A percentile compares a stretch with the other conserved stretches of the same genome.
Conservation (phyloP, 2,329 filamentous ascomycete species). For the Clonostachys solani region DNA sequence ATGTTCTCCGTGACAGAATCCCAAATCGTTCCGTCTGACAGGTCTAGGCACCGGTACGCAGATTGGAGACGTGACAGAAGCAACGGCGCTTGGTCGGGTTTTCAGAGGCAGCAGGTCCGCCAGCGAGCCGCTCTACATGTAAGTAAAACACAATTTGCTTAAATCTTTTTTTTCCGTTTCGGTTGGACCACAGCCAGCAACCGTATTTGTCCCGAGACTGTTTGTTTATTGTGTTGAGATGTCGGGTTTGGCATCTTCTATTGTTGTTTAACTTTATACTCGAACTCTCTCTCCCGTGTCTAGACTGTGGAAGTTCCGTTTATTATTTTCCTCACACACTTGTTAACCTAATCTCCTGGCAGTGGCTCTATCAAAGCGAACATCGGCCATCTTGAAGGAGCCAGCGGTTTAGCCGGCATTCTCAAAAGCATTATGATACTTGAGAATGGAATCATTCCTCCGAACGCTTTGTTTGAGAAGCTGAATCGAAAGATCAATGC, state of each 20-base stretch:
- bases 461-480: slow-evolving; percentile 36
- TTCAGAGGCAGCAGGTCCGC: slow-evolving; percentile 2
- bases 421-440: slow-evolving; percentile 32
- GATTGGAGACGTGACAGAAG: slow-evolving; percentile 35
- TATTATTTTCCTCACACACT: slow-evolving; percentile 1
- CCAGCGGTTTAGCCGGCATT: slow-evolving; percentile 7
- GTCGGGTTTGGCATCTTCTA: too few species aligned
- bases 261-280: too few species aligned
- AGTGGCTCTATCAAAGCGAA: slow-evolving; percentile 6
- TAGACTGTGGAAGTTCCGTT: too few species aligned
- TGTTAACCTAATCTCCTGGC: background rate
- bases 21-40: too few species aligned
- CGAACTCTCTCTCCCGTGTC: too few species aligned
- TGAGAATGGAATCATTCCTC: slow-evolving; percentile 42
- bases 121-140: background rate
- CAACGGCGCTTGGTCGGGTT: slow-evolving; percentile 21
- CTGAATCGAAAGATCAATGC: slow-evolving; percentile 1
- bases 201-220: too few species aligned
- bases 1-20: too few species aligned
- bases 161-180: too few species aligned
- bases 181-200: too few species aligned
- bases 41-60: slow-evolving; percentile 38
- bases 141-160: background rate
- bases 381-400: slow-evolving; percentile 9
- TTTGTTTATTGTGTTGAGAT: too few species aligned